These are phyloP conservation scores for Lachancea sp. DNA, from an alignment of 805 yeast genomes.

Conservation along the genomic window DNA sequence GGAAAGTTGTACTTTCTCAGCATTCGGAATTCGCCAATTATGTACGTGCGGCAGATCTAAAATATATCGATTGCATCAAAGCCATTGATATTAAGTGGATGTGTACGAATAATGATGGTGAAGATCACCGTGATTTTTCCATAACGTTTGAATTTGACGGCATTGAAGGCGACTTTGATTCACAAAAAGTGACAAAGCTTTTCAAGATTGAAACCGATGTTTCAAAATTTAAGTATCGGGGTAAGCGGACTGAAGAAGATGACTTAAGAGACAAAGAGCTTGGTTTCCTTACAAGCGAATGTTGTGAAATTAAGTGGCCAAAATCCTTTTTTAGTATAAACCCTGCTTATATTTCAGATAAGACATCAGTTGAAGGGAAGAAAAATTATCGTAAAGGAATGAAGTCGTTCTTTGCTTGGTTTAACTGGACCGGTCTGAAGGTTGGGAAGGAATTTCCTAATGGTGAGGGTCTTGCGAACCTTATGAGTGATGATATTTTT, in stretches of 20 bases:
- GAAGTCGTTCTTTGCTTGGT: slow-evolving; percentile 85
- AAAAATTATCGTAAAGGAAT: slow-evolving; percentile 60
- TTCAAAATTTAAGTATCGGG: slow-evolving; percentile 13
- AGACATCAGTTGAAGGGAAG: slow-evolving; percentile 46
- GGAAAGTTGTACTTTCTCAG: slow-evolving; percentile 82
- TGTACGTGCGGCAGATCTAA: slow-evolving; percentile 68
- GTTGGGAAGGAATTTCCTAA: slow-evolving; percentile 72
- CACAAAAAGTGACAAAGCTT: slow-evolving; percentile 53
- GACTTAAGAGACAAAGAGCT: slow-evolving; percentile 44
- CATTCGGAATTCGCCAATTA: slow-evolving; percentile 81
- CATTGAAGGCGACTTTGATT: slow-evolving; percentile 42
- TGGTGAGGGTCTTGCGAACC: slow-evolving; percentile 71
- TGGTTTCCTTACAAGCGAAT: slow-evolving; percentile 48
- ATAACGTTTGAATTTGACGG: slow-evolving; percentile 54
- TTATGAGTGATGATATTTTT: slow-evolving; percentile 71
- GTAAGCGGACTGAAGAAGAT: slow-evolving; percentile 15
- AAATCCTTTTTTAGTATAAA: slow-evolving; percentile 47
- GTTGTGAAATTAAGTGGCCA: slow-evolving; percentile 66
- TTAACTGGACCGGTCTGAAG: slow-evolving; percentile 73
- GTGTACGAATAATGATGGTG: slow-evolving; percentile 30
- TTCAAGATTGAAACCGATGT: slow-evolving; percentile 40
- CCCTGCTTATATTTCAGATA: slow-evolving; percentile 44
- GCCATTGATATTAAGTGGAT: slow-evolving; percentile 58
- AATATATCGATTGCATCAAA: slow-evolving; percentile 58
- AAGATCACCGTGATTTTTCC: slow-evolving; percentile 49